These are phyloP conservation scores for Colletotrichum liaoningense DNA, from an alignment of 2,329 filamentous ascomycete species.

Conservation along the genomic window DNA sequence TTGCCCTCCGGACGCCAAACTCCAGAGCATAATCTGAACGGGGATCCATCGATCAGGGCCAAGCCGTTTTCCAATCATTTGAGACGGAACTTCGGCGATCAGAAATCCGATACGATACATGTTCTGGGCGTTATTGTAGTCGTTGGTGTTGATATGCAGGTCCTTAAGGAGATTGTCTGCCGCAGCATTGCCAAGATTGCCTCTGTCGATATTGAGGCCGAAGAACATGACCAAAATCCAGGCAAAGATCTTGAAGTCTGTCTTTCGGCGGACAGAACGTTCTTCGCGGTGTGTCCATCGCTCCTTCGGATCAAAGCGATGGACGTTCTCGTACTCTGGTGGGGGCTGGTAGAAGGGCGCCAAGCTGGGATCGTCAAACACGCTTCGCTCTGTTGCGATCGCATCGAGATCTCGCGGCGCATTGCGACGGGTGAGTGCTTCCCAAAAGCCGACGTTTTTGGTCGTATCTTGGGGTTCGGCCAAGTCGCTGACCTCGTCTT, in stretches of 20 bases:
- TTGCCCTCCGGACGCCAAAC: conserved; percentile 47
- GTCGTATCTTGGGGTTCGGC: conserved; percentile 1
- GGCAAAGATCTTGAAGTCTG: conserved; percentile 44
- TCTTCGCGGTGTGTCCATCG: not conserved
- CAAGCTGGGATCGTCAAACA: not conserved
- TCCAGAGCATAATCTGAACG: conserved; percentile 54
- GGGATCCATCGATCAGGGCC: conserved; percentile 63
- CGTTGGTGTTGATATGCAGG: conserved; percentile 49
- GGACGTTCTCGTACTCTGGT: not conserved
- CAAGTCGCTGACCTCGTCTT: not conserved
- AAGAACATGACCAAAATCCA: conserved; percentile 50
- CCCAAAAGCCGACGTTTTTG: not conserved
- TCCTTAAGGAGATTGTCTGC: conserved; percentile 47
- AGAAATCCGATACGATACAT: conserved; percentile 62
- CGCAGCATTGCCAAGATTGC: conserved; percentile 49
- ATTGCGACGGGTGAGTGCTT: not conserved
- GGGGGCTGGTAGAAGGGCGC: not conserved
- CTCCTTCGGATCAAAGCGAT: not conserved
- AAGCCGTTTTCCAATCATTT: conserved; percentile 60
- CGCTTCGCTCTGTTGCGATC: not conserved
- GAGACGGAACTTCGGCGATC: conserved; percentile 65
- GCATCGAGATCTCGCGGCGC: not conserved
- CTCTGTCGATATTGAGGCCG: conserved; percentile 49
- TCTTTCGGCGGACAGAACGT: conserved; percentile 35
- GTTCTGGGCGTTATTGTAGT: conserved; percentile 61